Conservation (phyloP, 139 green algal genomes). For the Coelastrella sp. region DNA sequence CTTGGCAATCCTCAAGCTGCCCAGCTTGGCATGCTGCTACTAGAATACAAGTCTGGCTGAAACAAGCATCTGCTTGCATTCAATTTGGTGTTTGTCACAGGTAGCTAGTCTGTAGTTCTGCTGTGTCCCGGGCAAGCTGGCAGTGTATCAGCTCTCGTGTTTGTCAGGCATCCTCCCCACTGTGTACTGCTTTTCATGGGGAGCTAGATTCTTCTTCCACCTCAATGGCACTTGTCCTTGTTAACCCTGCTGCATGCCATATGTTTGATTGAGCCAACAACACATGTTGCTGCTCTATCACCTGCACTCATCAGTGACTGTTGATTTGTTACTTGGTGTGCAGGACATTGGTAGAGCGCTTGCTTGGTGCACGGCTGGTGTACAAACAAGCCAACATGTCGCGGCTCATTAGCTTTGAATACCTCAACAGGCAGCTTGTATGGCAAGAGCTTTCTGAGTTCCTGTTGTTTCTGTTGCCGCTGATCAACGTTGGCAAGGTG, state of each 20-base stretch:
- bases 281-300: too few relatives aligned
- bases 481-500: constrained; percentile 64
- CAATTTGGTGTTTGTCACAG: neutral
- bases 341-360: constrained; percentile 85
- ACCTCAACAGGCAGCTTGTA: constrained; percentile 94
- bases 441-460: constrained; percentile 90
- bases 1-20: neutral
- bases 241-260: too few relatives aligned
- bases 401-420: constrained; percentile 90
- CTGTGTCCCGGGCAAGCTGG: neutral
- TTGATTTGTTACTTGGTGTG: neutral
- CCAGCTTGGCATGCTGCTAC: too few relatives aligned
- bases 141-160: too few relatives aligned
- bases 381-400: constrained; percentile 79
- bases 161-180: too few relatives aligned
- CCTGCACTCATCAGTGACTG: neutral
- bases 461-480: constrained; percentile 87
- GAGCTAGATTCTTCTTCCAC: too few relatives aligned
- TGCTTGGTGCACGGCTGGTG: constrained; percentile 79
- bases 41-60: too few relatives aligned
- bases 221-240: too few relatives aligned
- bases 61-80: neutral
- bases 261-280: too few relatives aligned
- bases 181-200: too few relatives aligned
- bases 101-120: neutral